Evolutionary conservation across 305 asterid species (phyloP).

Genomic region (Fraxinus nigra): DNA sequence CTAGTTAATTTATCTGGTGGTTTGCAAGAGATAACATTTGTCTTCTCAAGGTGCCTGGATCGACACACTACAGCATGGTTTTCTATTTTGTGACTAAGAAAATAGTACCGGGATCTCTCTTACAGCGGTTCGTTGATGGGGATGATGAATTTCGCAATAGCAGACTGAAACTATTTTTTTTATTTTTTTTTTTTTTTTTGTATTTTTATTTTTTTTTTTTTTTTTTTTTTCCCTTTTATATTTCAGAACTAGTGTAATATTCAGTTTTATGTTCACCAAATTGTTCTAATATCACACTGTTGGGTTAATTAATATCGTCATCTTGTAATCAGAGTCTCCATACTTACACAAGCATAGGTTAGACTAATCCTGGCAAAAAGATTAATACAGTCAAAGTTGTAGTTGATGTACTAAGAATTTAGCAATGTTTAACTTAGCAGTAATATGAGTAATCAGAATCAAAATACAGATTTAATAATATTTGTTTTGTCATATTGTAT

Average conservation of each 20-base stretch:
- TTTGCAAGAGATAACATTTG: conserved; percentile 18
- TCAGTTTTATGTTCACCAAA: neutral
- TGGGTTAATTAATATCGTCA: neutral
- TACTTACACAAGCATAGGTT: neutral
- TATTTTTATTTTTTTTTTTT: no score
- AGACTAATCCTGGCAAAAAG: neutral
- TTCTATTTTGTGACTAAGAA: conserved; percentile 74
- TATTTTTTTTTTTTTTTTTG: no score
- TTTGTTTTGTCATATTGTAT: neutral
- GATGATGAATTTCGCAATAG: conserved; percentile 95
- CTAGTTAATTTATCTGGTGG: conserved; percentile 12
- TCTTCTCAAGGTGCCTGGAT: conserved; percentile 75
- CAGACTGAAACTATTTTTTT: conserved; percentile 89
- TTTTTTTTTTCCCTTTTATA: neutral
- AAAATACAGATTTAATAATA: neutral
- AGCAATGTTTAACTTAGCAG: neutral
- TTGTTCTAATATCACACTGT: neutral
- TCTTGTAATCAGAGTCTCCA: neutral
- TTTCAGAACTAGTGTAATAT: neutral
- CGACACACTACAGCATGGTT: conserved; percentile 95
- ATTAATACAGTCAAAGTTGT: neutral
- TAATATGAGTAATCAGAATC: neutral
- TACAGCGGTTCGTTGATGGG: conserved; percentile 91
- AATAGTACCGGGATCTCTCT: conserved; percentile 70
- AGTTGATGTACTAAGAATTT: neutral